Percentiles rank a stretch among this genome's conserved stretches.
These are phyloP conservation scores for Polytolypa hystricis DNA, from an alignment of 2,329 filamentous ascomycete species.

Conservation along the genomic window DNA sequence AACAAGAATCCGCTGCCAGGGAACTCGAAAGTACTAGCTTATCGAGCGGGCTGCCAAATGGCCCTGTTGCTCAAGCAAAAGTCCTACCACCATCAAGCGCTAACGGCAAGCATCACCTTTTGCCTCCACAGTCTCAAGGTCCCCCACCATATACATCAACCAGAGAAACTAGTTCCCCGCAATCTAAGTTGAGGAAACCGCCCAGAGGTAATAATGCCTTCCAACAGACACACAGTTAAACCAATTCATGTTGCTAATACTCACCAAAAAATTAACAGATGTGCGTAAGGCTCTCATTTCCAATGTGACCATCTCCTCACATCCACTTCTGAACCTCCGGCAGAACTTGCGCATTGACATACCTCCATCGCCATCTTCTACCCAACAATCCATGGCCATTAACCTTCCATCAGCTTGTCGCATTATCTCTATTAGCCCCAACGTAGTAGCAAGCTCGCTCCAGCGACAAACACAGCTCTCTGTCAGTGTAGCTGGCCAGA, in stretches of 20 bases:
- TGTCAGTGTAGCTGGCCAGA: conserved; percentile 56
- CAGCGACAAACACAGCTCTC: conserved; percentile 67
- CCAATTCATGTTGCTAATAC: background rate
- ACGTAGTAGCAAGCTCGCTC: conserved; percentile 51
- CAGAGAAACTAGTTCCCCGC: background rate
- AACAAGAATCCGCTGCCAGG: too few species aligned
- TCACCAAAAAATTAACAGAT: conserved; percentile 42
- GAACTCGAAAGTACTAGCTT: too few species aligned
- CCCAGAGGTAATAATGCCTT: background rate
- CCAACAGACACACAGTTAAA: background rate
- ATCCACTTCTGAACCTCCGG: conserved; percentile 53
- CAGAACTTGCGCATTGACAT: conserved; percentile 54
- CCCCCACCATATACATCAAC: too few species aligned
- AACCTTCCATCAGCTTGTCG: conserved; percentile 55
- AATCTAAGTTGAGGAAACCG: background rate
- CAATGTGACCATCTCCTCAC: conserved; percentile 54
- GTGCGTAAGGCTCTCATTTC: conserved; percentile 54
- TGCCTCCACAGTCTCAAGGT: too few species aligned
- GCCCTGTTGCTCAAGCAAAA: too few species aligned
- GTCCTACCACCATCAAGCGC: too few species aligned
- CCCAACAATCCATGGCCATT: conserved; percentile 62
- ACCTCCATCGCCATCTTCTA: conserved; percentile 52
- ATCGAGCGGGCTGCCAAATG: too few species aligned
- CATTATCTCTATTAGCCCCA: conserved; percentile 59
- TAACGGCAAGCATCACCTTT: too few species aligned